Conservation (phyloP, 1,284 basidiomycete genomes). For the Puccinia horiana region DNA sequence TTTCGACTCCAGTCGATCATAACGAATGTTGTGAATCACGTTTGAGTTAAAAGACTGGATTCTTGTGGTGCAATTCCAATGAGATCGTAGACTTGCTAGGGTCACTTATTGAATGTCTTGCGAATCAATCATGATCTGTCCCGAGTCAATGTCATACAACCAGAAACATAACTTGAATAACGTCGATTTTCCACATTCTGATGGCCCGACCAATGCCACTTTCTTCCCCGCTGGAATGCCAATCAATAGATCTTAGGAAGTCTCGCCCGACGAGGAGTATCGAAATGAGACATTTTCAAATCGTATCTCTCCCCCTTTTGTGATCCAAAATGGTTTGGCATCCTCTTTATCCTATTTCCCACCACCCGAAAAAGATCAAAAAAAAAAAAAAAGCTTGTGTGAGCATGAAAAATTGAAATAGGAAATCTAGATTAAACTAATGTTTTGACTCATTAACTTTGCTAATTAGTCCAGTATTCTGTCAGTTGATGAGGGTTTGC, state of each 20-base stretch:
- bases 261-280: constrained; percentile 21
- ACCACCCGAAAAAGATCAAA: background rate
- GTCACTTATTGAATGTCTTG: constrained; percentile 48
- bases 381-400: background rate
- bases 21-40: constrained; percentile 45
- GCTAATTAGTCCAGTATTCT: constrained; percentile 39
- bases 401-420: background rate
- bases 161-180: constrained; percentile 48
- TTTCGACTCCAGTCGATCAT: constrained; percentile 36
- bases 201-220: constrained; percentile 48
- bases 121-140: constrained; percentile 47
- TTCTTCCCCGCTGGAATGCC: constrained; percentile 47
- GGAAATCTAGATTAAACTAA: background rate
- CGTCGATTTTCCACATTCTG: constrained; percentile 49
- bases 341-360: constrained; percentile 33
- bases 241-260: constrained; percentile 41
- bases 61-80: constrained; percentile 49
- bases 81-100: constrained; percentile 36
- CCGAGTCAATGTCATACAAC: constrained; percentile 45
- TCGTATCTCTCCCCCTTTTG: constrained; percentile 44
- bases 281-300: constrained; percentile 49
- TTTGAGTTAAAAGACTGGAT: constrained; percentile 46
- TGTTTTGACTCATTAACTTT: constrained; percentile 20
- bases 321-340: constrained; percentile 37
- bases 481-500: constrained; percentile 43